Evolutionary conservation across 169 alveolate genomes (phyloP).

Genomic region (Fabrea salina): DNA sequence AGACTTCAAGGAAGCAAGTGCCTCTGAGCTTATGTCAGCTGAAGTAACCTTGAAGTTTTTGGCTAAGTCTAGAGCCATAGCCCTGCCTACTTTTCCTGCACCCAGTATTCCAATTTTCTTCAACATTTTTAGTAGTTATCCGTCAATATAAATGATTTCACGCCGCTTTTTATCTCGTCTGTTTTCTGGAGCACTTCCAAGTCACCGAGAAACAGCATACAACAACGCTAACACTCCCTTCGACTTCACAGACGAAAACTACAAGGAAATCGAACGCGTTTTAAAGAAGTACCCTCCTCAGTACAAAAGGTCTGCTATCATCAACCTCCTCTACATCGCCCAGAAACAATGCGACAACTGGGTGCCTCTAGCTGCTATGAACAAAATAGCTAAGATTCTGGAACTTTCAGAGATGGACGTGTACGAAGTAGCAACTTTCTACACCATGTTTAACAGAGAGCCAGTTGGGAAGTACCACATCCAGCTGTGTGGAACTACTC

Average conservation of each 20-base stretch:
- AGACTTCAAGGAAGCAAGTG: not conserved
- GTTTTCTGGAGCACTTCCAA: not conserved
- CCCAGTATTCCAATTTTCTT: not conserved
- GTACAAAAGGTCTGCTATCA: constrained; percentile 67
- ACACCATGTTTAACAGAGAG: constrained; percentile 78
- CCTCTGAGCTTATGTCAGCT: not conserved
- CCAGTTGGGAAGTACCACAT: constrained; percentile 77
- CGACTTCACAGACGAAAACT: constrained; percentile 72
- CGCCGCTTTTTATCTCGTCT: too few relatives aligned
- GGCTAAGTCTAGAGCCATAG: not conserved
- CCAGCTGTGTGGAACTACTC: constrained; percentile 83
- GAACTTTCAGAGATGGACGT: constrained; percentile 77
- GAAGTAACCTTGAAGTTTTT: not conserved
- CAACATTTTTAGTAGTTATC: not conserved
- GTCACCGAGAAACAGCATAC: constrained; percentile 21
- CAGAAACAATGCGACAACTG: constrained; percentile 67
- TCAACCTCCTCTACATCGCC: constrained; percentile 65
- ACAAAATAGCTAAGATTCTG: constrained; percentile 71
- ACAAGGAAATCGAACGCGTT: constrained; percentile 49
- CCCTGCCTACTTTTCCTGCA: constrained; percentile 11
- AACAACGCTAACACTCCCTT: constrained; percentile 53
- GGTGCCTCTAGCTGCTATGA: constrained; percentile 76
- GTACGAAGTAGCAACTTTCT: constrained; percentile 75
- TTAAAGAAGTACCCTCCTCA: constrained; percentile 65
- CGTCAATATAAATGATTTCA: not conserved